Evolutionary conservation across 352 stramenopile genomes (phyloP).

Genomic region (Pilasporangium apinafurcum): DNA sequence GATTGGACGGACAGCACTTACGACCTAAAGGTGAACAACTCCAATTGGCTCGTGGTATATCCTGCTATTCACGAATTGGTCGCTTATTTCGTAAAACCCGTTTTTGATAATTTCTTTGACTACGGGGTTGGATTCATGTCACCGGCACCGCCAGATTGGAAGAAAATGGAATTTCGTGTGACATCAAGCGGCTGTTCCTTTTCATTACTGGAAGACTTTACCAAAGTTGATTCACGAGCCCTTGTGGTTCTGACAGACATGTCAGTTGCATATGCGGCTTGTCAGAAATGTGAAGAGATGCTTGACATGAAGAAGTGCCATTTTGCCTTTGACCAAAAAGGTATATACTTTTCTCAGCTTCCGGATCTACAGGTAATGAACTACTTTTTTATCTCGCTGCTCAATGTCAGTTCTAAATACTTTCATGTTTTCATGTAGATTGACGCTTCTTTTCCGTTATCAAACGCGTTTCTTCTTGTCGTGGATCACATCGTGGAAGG

Average conservation of each 20-base stretch:
- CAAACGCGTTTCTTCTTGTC: constrained; percentile 77
- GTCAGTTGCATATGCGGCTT: constrained; percentile 54
- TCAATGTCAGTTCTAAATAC: not conserved
- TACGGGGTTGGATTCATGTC: constrained; percentile 70
- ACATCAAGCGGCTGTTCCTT: constrained; percentile 67
- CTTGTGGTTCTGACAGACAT: constrained; percentile 73
- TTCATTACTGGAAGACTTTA: constrained; percentile 79
- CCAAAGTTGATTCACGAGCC: constrained; percentile 53
- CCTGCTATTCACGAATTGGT: constrained; percentile 53
- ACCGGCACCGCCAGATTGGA: constrained; percentile 55
- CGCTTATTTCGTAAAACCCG: constrained; percentile 57
- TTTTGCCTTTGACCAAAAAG: constrained; percentile 70
- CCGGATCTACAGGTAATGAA: constrained; percentile 67
- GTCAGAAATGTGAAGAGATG: constrained; percentile 40
- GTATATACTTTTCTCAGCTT: constrained; percentile 82
- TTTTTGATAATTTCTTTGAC: constrained; percentile 47
- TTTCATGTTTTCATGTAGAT: constrained; percentile 31
- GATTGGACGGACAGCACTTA: constrained; percentile 75
- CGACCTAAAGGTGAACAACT: constrained; percentile 65
- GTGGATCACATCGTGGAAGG: constrained; percentile 80
- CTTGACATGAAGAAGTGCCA: constrained; percentile 78
- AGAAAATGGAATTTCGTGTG: constrained; percentile 71
- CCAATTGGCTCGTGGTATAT: constrained; percentile 74
- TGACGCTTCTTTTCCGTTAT: constrained; percentile 76
- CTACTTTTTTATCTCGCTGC: not conserved